Percentiles rank a stretch among this genome's conserved stretches.
phyloP scores from a whole-genome alignment of 83 land plant genomes.

The Isoetes engelmannii region DNA sequence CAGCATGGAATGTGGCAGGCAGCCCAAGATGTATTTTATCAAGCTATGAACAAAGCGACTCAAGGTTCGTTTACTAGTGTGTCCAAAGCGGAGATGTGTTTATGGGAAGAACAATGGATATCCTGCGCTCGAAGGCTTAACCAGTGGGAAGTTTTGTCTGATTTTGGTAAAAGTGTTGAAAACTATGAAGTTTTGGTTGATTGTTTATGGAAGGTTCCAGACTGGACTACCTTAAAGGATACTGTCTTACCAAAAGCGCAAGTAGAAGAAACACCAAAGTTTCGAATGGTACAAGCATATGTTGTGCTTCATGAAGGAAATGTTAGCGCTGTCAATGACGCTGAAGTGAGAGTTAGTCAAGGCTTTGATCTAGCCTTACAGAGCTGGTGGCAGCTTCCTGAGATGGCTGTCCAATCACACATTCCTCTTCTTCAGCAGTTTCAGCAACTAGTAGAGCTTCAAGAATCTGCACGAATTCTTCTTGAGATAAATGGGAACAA shows the following conservation, averaged over 20 bases:
- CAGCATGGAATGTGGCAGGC: conserved; percentile 99
- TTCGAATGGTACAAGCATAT: conserved; percentile 75
- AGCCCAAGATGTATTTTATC: conserved; percentile 91
- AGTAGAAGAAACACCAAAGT: conserved; percentile 88
- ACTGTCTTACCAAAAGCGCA: conserved; percentile 85
- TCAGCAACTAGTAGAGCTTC: conserved; percentile 96
- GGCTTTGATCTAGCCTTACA: conserved; percentile 93
- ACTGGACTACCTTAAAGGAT: conserved; percentile 85
- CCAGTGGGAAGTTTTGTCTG: conserved; percentile 91
- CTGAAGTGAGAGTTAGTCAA: conserved; percentile 67
- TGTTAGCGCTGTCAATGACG: conserved; percentile 72
- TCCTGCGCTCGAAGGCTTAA: conserved; percentile 82
- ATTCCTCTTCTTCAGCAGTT: conserved; percentile 97
- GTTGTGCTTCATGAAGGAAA: conserved; percentile 75
- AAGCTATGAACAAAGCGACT: conserved; percentile 94
- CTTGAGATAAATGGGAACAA: conserved; percentile 92
- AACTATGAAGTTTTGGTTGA: conserved; percentile 89
- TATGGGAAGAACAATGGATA: conserved; percentile 99
- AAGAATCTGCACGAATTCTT: conserved; percentile 78
- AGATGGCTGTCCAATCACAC: conserved; percentile 83
- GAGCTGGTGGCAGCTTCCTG: conserved; percentile 99
- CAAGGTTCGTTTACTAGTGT: conserved; percentile 91
- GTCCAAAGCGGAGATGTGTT: conserved; percentile 98
- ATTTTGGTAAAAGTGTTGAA: conserved; percentile 86
- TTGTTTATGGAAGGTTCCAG: conserved; percentile 81